These are phyloP conservation scores for Aleurites moluccanus DNA, from an alignment of 441 rosid species.

Conservation along the genomic window DNA sequence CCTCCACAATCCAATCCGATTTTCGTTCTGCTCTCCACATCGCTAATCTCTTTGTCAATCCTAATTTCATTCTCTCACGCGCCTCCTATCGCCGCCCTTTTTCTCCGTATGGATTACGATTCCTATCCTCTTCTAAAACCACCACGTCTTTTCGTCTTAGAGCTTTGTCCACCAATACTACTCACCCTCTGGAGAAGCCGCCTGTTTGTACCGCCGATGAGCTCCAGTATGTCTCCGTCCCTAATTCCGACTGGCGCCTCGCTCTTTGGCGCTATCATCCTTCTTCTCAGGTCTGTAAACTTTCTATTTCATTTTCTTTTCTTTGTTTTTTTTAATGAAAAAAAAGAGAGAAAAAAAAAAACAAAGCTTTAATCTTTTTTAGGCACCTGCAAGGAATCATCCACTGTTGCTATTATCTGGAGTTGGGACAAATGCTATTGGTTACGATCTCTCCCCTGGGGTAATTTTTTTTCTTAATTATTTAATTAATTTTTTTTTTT, in stretches of 20 bases:
- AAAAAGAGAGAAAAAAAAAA: no score
- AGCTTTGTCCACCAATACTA: constrained; percentile 51
- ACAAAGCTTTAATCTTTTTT: neutral
- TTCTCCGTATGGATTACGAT: neutral
- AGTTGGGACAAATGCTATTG: constrained; percentile 93
- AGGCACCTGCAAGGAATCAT: constrained; percentile 82
- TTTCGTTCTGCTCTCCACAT: constrained; percentile 50
- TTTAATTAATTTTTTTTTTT: neutral
- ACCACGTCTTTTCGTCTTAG: constrained; percentile 29
- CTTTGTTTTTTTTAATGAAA: neutral
- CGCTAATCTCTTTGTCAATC: constrained; percentile 33
- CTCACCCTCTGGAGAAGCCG: constrained; percentile 52
- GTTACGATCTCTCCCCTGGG: constrained; percentile 89
- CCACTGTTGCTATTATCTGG: constrained; percentile 86
- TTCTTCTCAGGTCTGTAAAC: constrained; percentile 55
- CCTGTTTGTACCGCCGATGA: constrained; percentile 82
- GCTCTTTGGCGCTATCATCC: constrained; percentile 96
- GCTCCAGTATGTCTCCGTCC: constrained; percentile 73
- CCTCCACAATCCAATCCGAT: constrained; percentile 41
- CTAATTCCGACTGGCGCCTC: constrained; percentile 81
- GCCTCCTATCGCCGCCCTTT: constrained; percentile 24
- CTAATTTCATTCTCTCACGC: constrained; percentile 16
- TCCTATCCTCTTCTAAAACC: constrained; percentile 1
- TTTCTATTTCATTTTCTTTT: neutral
- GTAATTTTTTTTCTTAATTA: constrained; percentile 32